These are phyloP conservation scores for Tolypocladium tundrense DNA, from an alignment of 2,329 filamentous ascomycete species.

Conservation along the genomic window DNA sequence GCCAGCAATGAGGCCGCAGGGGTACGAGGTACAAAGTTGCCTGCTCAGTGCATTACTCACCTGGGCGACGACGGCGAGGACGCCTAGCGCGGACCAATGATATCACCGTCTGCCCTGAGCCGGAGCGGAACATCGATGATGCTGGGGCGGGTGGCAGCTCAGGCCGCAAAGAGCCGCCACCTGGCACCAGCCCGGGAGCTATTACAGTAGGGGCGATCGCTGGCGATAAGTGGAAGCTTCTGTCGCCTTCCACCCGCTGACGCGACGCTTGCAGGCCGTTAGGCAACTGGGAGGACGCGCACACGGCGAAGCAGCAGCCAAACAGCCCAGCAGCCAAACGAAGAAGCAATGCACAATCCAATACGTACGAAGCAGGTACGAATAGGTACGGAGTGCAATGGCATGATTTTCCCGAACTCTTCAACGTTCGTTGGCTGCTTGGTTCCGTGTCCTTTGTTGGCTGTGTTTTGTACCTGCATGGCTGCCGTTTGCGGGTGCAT, in stretches of 20 bases:
- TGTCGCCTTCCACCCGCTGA: conserved; percentile 15
- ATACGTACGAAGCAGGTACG: too few species aligned
- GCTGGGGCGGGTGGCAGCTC: conserved; percentile 6
- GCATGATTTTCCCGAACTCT: not conserved
- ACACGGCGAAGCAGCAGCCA: not conserved
- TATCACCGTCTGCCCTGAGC: conserved; percentile 14
- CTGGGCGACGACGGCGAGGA: conserved; percentile 9
- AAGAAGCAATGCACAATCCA: not conserved
- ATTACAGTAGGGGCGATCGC: not conserved
- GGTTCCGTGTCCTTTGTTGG: not conserved
- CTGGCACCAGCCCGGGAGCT: conserved; percentile 6
- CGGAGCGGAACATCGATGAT: conserved; percentile 27
- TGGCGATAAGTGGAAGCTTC: conserved; percentile 18
- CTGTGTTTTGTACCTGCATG: not conserved
- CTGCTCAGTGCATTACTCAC: conserved; percentile 5
- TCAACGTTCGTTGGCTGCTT: too few species aligned
- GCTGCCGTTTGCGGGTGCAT: too few species aligned
- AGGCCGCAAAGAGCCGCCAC: not conserved
- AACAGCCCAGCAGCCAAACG: not conserved
- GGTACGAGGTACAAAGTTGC: conserved; percentile 1
- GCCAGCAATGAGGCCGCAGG: not conserved
- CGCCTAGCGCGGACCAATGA: conserved; percentile 21
- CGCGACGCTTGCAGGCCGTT: not conserved
- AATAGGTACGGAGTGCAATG: not conserved
- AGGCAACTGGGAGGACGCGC: conserved; percentile 9